Conservation (phyloP, 768 basidiomycete genomes). For the Lentinula lateritia region DNA sequence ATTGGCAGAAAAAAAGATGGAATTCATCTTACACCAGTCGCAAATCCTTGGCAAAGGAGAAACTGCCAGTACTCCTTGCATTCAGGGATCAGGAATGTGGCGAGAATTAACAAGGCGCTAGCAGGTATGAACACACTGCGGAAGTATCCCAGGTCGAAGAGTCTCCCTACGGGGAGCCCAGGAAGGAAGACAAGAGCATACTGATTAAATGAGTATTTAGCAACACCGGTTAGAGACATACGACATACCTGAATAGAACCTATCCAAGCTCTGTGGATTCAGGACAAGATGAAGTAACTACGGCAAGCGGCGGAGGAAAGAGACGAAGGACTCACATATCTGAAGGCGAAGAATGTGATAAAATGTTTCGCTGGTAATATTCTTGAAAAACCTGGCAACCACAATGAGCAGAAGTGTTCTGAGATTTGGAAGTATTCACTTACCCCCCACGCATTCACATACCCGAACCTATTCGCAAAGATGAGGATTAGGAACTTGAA, state of each 20-base stretch:
- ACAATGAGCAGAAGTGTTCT: neutral
- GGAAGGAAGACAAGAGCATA: slow-evolving; percentile 60
- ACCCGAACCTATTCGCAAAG: slow-evolving; percentile 43
- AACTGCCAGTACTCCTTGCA: slow-evolving; percentile 78
- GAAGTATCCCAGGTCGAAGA: slow-evolving; percentile 73
- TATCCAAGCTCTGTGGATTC: slow-evolving; percentile 65
- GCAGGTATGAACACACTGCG: slow-evolving; percentile 41
- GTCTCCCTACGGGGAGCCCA: slow-evolving; percentile 55
- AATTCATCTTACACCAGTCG: slow-evolving; percentile 45
- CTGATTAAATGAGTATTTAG: slow-evolving; percentile 22
- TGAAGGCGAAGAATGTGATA: slow-evolving; percentile 48
- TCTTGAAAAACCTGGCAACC: slow-evolving; percentile 58
- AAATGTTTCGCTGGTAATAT: slow-evolving; percentile 55
- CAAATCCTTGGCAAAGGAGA: slow-evolving; percentile 67
- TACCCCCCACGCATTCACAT: slow-evolving; percentile 73
- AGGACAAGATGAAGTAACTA: neutral
- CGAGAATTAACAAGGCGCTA: slow-evolving; percentile 43
- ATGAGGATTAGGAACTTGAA: neutral
- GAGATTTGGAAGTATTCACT: slow-evolving; percentile 16
- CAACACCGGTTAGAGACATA: neutral
- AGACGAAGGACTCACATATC: slow-evolving; percentile 42
- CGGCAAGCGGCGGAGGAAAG: neutral
- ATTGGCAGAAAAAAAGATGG: slow-evolving; percentile 1
- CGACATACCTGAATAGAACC: slow-evolving; percentile 61
- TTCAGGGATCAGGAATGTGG: slow-evolving; percentile 64